Percentiles rank a stretch among this genome's conserved stretches.
These are phyloP conservation scores for Aschersonia sp. DNA, from an alignment of 2,329 filamentous ascomycete species.

Conservation along the genomic window DNA sequence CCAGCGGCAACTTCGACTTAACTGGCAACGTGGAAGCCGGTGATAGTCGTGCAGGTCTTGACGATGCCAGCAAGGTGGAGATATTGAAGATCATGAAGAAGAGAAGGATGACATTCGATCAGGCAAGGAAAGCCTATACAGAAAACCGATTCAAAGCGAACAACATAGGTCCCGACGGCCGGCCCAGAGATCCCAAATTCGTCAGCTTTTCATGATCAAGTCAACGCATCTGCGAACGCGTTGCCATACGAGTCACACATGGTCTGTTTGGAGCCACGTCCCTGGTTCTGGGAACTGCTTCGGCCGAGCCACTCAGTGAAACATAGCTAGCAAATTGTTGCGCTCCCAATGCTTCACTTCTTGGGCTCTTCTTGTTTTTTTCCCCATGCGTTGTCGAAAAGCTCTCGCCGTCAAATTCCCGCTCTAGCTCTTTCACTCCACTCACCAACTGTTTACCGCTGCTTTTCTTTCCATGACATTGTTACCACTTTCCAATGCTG, in stretches of 20 bases:
- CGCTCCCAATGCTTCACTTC: no score
- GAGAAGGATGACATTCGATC: slow-evolving; percentile 70
- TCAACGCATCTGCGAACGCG: not conserved
- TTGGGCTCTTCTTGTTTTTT: no score
- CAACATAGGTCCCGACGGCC: slow-evolving; percentile 76
- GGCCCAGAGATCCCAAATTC: slow-evolving; percentile 85
- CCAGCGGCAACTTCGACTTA: slow-evolving; percentile 72
- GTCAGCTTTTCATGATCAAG: slow-evolving; percentile 55
- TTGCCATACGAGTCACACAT: not conserved
- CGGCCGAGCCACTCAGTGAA: no score
- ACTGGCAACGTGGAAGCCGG: slow-evolving; percentile 63
- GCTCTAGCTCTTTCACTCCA: no score
- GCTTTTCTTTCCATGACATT: no score
- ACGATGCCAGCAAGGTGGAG: slow-evolving; percentile 65
- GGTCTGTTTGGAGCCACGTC: not conserved
- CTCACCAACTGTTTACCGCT: no score
- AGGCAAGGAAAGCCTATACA: slow-evolving; percentile 75
- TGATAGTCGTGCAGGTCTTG: slow-evolving; percentile 67
- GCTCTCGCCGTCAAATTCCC: no score
- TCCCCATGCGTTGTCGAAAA: no score
- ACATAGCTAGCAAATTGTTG: no score
- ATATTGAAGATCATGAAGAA: slow-evolving; percentile 85
- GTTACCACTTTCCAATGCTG: no score
- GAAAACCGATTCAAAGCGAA: slow-evolving; percentile 76
- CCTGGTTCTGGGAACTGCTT: not conserved